These are phyloP conservation scores for Lobosporangium transversale DNA, from an alignment of 192 early-diverging fungal species.

Conservation along the genomic window DNA sequence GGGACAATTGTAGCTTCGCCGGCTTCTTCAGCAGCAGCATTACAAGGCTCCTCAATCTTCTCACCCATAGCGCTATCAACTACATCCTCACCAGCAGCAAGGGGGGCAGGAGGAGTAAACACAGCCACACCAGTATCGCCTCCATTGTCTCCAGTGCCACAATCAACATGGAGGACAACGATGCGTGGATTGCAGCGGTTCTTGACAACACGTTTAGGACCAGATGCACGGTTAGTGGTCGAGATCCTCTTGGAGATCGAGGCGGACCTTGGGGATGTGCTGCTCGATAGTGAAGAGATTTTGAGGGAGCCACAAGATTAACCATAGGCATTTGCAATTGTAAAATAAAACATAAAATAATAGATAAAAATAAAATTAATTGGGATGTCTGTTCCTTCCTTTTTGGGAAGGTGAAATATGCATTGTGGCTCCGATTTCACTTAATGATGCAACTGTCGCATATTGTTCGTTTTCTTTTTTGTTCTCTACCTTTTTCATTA, in stretches of 20 bases:
- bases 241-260: constrained; percentile 39
- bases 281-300: too few relatives aligned
- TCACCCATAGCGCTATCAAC: too few relatives aligned
- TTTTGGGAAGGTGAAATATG: neutral
- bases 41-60: too few relatives aligned
- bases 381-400: too few relatives aligned
- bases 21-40: neutral
- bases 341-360: neutral
- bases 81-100: neutral
- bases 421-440: neutral
- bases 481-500: neutral
- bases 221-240: constrained; percentile 18
- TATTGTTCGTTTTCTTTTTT: neutral
- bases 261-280: constrained; percentile 14
- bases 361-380: neutral
- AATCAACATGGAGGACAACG: neutral
- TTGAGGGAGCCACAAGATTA: too few relatives aligned
- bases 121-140: constrained; percentile 1
- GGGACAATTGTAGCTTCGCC: neutral
- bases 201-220: constrained; percentile 5
- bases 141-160: constrained; percentile 5
- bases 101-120: neutral
- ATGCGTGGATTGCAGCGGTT: constrained; percentile 8
- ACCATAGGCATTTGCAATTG: neutral
- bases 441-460: neutral